Conservation (phyloP, 768 basidiomycete species). For the Boletus sp. region DNA sequence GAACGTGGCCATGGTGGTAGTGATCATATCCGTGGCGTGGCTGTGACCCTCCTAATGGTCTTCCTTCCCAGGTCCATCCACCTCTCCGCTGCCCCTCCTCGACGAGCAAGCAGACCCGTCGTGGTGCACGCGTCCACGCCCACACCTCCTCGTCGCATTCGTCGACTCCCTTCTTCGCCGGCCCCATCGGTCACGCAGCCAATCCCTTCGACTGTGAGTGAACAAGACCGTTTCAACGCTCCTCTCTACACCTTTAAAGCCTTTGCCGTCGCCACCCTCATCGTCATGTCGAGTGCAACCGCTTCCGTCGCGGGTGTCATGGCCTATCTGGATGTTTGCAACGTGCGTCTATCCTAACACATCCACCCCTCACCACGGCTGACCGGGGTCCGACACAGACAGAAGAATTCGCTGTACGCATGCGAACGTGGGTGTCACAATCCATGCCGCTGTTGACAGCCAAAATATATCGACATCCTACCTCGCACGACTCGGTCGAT, state of each 20-base stretch:
- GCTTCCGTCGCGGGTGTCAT: constrained; percentile 48
- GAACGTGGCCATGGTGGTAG: constrained; percentile 19
- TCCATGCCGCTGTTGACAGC: constrained; percentile 49
- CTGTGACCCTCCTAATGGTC: background rate
- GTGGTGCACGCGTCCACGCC: background rate
- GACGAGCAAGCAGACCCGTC: background rate
- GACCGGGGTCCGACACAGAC: constrained; percentile 35
- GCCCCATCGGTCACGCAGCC: background rate
- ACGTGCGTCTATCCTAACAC: constrained; percentile 35
- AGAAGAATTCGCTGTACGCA: constrained; percentile 54
- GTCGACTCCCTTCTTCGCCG: background rate
- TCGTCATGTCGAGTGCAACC: constrained; percentile 50
- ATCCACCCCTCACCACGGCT: background rate
- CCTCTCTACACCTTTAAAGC: constrained; percentile 59
- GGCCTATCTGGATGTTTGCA: constrained; percentile 48
- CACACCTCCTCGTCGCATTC: background rate
- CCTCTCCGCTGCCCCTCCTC: background rate
- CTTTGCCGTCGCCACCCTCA: constrained; percentile 58
- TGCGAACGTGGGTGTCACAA: constrained; percentile 47
- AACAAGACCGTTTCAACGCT: constrained; percentile 40
- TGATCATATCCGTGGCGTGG: background rate
- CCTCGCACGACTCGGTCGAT: constrained; percentile 18
- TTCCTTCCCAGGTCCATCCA: background rate
- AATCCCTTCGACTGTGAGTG: background rate
- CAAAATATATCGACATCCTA: constrained; percentile 48